These are phyloP conservation scores for Deuterostichococcus epilithicus DNA, from an alignment of 139 green algal genomes.

Conservation along the genomic window DNA sequence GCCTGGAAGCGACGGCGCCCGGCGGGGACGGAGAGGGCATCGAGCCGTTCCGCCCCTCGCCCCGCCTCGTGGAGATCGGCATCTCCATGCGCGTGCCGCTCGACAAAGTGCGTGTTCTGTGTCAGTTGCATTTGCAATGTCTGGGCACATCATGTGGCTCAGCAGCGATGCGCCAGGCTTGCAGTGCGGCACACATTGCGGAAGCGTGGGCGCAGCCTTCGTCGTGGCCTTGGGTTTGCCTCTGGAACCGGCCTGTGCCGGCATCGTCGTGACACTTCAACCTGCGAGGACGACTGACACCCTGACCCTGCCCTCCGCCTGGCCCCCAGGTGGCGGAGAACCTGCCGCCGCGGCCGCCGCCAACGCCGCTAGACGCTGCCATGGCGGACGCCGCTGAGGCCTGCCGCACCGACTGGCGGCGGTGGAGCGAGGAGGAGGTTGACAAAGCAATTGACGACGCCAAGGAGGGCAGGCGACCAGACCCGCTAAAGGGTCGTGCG, in stretches of 20 bases:
- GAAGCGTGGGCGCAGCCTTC: too few relatives aligned
- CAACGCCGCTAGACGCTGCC: slow-evolving; percentile 2
- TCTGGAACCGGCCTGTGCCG: too few relatives aligned
- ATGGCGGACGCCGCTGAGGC: neutral
- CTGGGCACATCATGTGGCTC: too few relatives aligned
- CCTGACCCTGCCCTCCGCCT: too few relatives aligned
- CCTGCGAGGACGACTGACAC: too few relatives aligned
- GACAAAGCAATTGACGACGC: neutral
- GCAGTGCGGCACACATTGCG: too few relatives aligned
- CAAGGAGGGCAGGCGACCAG: neutral
- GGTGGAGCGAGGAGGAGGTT: neutral
- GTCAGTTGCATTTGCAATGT: too few relatives aligned
- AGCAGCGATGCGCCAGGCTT: too few relatives aligned
- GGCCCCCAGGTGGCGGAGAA: neutral
- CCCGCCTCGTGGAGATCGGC: slow-evolving; percentile 16
- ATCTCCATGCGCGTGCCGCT: slow-evolving; percentile 54
- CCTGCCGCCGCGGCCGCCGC: neutral
- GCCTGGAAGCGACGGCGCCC: slow-evolving; percentile 31
- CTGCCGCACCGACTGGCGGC: neutral
- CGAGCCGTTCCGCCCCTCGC: slow-evolving; percentile 53
- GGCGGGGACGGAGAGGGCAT: slow-evolving; percentile 66
- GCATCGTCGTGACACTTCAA: too few relatives aligned
- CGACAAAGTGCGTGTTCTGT: neutral
- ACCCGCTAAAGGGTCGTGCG: neutral
- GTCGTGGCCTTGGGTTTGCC: too few relatives aligned